Evolutionary conservation across 306 rosid species (phyloP), one percentile per base, ranked within the genome.

Genomic region (Cicer chorassanicum): DNA sequence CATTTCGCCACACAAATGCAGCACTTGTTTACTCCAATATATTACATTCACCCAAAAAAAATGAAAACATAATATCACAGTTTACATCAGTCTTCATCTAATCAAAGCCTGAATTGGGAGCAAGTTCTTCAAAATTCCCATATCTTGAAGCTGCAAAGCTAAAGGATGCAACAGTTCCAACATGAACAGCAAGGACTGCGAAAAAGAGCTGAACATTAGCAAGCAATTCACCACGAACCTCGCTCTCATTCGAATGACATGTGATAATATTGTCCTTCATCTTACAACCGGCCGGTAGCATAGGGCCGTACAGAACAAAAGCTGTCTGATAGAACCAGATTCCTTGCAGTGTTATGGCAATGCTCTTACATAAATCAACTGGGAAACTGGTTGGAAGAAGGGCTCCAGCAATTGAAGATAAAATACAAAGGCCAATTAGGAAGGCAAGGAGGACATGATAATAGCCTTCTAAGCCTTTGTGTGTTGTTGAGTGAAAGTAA

Each of bases 251-350:
- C 15, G 89, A 80, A 64, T 79, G 92, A 74, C 97, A 92, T 15
- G 83, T 21, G 74, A 92, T 19, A 42, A 16, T 24, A 40, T 48
- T 80, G 4, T 83, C 92, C 76, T 66, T 88, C 44, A 88, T 86
- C 66, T 11, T 59, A 71, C 97, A 92, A 65, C 97, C 97, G 7
- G 88, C 79, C 6, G 96, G 97, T 88, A 92, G 86, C 96, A 89
- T 82, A 43, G 96, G 90, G 40, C 97, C 97, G 13, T 82, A 92
- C 9, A 92, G 90, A 78, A 93, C 90, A 80, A 92, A 87, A 5
- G 97, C 96, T 36, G 93, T 89, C 75, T 88, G 97, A 86, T 92
- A 92, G 82, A 92, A 92, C 97, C 97, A 92, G 43, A 92, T 82
- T 65, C 97, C 97, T 71, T 92, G 97, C 29, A 92, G 89, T 56